Evolutionary conservation across 2,329 filamentous ascomycete species (phyloP).

Genomic region (Phaeosphaeria sp.): DNA sequence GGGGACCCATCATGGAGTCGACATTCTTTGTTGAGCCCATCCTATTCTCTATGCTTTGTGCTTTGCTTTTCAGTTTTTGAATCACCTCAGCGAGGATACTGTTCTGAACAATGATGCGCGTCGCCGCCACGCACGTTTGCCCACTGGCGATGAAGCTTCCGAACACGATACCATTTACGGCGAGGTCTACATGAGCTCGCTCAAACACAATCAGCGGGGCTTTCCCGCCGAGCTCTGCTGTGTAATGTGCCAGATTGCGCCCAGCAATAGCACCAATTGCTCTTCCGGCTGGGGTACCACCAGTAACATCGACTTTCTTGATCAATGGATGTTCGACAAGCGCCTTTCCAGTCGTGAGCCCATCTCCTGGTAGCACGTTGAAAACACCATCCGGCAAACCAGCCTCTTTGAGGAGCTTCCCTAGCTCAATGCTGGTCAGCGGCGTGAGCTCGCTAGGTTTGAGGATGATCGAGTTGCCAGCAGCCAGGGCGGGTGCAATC

Average conservation of each 20-base stretch:
- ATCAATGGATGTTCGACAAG: slow-evolving; percentile 45
- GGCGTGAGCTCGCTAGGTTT: slow-evolving; percentile 50
- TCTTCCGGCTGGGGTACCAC: slow-evolving; percentile 46
- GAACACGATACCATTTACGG: slow-evolving; percentile 49
- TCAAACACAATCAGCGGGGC: slow-evolving; percentile 48
- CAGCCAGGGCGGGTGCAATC: slow-evolving; percentile 47
- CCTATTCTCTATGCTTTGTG: slow-evolving; percentile 60
- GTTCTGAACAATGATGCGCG: slow-evolving; percentile 60
- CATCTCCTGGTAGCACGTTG: slow-evolving; percentile 43
- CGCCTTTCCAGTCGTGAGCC: slow-evolving; percentile 42
- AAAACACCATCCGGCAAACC: slow-evolving; percentile 48
- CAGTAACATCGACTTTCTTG: slow-evolving; percentile 49
- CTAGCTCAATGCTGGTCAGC: slow-evolving; percentile 45
- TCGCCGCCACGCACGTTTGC: slow-evolving; percentile 64
- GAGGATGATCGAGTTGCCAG: slow-evolving; percentile 44
- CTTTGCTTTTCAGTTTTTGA: slow-evolving; percentile 48
- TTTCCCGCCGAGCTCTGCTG: slow-evolving; percentile 48
- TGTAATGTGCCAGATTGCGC: slow-evolving; percentile 44
- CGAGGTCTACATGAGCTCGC: slow-evolving; percentile 44
- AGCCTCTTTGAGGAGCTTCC: slow-evolving; percentile 46
- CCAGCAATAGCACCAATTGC: slow-evolving; percentile 47
- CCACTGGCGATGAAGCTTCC: slow-evolving; percentile 60
- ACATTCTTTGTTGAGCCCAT: slow-evolving; percentile 66
- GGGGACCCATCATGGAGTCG: slow-evolving; percentile 68
- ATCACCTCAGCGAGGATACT: slow-evolving; percentile 51